A percentile compares a stretch with the other conserved stretches of the same genome.
Conservation (phyloP, 2,329 filamentous ascomycete species). For the Venturiaceae sp. region DNA sequence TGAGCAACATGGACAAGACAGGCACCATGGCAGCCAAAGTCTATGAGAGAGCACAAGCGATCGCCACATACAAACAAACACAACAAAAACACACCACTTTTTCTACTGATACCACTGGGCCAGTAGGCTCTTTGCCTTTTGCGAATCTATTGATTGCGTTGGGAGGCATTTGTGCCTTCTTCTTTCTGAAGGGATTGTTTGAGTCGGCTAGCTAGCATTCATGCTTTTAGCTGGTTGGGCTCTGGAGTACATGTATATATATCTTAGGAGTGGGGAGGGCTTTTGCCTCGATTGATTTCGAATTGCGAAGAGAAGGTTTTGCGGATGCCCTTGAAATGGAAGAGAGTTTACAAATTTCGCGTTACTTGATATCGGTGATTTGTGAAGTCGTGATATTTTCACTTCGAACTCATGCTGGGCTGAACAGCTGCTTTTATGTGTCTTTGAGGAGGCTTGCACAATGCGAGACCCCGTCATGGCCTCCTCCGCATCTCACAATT, state of each 20-base stretch:
- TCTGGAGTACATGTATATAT: constrained; percentile 2
- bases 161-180: background rate
- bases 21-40: background rate
- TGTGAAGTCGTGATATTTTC: too few species aligned
- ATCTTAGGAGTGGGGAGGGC: background rate
- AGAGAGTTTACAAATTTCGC: too few species aligned
- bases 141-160: background rate
- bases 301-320: background rate
- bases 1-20: too few species aligned
- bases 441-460: too few species aligned
- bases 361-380: too few species aligned
- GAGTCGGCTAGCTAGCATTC: background rate
- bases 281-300: constrained; percentile 1
- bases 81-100: background rate
- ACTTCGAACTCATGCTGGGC: too few species aligned
- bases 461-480: too few species aligned
- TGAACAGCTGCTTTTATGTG: too few species aligned
- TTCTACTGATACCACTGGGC: background rate
- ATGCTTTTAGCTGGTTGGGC: background rate
- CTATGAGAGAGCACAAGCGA: background rate
- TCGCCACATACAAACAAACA: background rate
- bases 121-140: background rate
- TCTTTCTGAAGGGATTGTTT: constrained; percentile 2
- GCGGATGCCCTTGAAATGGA: background rate
- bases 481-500: too few species aligned